A percentile compares a stretch with the other conserved stretches of the same genome.
Conservation (phyloP, 208 protist species). For the Herpetomonas samuelpessoai region DNA sequence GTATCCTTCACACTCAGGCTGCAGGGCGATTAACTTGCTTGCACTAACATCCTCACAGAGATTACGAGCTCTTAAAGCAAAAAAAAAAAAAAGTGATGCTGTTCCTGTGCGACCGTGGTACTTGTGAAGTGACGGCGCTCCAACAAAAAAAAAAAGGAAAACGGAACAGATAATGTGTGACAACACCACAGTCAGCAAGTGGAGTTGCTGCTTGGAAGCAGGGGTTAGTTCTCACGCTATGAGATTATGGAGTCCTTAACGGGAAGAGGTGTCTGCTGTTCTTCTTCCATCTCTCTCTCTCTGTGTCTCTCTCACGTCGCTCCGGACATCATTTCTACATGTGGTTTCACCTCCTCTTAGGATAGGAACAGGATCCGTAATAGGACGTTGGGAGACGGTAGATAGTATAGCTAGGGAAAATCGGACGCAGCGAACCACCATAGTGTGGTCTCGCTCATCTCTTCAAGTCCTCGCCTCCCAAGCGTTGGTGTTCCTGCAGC, state of each 20-base stretch:
- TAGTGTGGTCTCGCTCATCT: too few relatives aligned
- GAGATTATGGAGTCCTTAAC: background rate
- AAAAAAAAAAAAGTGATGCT: background rate
- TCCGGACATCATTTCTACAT: too few relatives aligned
- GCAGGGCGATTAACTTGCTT: background rate
- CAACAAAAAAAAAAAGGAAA: background rate
- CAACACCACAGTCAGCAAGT: background rate
- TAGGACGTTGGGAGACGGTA: background rate
- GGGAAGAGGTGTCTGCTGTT: background rate
- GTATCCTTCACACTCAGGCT: background rate
- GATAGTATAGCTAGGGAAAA: too few relatives aligned
- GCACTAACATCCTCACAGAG: background rate
- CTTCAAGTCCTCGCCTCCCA: too few relatives aligned
- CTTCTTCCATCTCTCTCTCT: background rate
- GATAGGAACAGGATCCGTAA: too few relatives aligned
- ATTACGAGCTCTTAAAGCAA: background rate
- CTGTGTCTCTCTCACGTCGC: background rate
- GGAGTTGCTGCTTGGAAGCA: too few relatives aligned
- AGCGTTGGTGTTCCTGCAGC: too few relatives aligned
- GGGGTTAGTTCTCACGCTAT: too few relatives aligned
- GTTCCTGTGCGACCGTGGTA: too few relatives aligned
- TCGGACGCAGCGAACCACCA: too few relatives aligned
- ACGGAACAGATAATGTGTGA: background rate
- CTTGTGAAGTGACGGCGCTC: too few relatives aligned
- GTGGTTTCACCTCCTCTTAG: too few relatives aligned